phyloP scores from a whole-genome alignment of 2,329 filamentous ascomycete species.

The Colletotrichum sidae region DNA sequence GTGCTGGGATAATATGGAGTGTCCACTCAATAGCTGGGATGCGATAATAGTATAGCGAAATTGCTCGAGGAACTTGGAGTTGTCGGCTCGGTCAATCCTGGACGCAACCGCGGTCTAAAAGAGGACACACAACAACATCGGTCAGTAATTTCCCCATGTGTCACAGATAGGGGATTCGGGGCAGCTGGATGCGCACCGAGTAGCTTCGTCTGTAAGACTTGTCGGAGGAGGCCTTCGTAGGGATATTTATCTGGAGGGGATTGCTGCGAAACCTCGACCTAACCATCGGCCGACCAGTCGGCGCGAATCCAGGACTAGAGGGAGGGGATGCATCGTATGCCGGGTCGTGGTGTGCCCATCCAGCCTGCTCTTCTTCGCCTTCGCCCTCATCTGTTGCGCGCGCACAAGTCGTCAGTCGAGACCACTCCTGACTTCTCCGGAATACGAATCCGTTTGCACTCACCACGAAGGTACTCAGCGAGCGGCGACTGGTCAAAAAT shows the following conservation, averaged over 20 bases:
- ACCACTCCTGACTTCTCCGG: constrained; percentile 24
- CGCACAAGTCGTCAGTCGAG: constrained; percentile 37
- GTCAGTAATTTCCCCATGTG: constrained; percentile 38
- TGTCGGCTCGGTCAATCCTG: constrained; percentile 80
- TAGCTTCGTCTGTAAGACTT: constrained; percentile 59
- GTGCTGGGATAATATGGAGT: constrained; percentile 64
- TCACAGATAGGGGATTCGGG: constrained; percentile 38
- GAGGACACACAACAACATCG: constrained; percentile 19
- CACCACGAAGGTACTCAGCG: constrained; percentile 91
- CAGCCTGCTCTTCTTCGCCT: constrained; percentile 59
- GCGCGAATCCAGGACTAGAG: constrained; percentile 65
- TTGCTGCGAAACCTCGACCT: constrained; percentile 65
- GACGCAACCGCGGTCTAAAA: constrained; percentile 76
- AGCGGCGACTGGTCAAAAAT: constrained; percentile 89
- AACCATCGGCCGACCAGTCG: constrained; percentile 65
- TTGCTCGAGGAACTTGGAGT: constrained; percentile 87
- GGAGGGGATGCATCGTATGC: constrained; percentile 58
- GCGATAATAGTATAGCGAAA: constrained; percentile 95
- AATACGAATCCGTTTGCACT: constrained; percentile 42
- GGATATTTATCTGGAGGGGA: constrained; percentile 56
- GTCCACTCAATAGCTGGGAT: constrained; percentile 85
- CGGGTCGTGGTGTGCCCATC: constrained; percentile 58
- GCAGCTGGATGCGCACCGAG: constrained; percentile 55
- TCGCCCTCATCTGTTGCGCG: constrained; percentile 60
- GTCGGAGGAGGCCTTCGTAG: constrained; percentile 53